A percentile compares a stretch with the other conserved stretches of the same genome.
Evolutionary conservation across 768 basidiomycete genomes (phyloP).

Genomic region (Leccinum incarnatum): DNA sequence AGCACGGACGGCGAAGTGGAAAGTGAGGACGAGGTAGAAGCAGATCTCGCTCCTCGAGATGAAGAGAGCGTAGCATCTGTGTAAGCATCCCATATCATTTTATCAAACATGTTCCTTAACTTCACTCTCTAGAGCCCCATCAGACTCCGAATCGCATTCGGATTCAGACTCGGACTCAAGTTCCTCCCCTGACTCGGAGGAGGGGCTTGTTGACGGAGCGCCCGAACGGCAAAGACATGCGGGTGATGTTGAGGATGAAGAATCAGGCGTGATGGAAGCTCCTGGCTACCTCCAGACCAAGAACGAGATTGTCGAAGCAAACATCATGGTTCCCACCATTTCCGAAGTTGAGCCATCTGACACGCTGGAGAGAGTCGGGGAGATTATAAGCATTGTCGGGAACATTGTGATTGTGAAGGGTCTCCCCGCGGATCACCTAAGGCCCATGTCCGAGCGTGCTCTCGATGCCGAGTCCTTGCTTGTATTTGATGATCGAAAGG

Average conservation of each 20-base stretch:
- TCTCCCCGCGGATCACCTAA: slow-evolving; percentile 39
- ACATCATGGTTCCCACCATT: slow-evolving; percentile 61
- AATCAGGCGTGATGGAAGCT: slow-evolving; percentile 37
- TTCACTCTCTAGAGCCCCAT: slow-evolving; percentile 23
- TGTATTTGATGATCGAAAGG: slow-evolving; percentile 84
- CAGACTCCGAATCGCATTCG: slow-evolving; percentile 40
- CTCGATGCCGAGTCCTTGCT: slow-evolving; percentile 89
- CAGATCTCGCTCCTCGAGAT: slow-evolving; percentile 48
- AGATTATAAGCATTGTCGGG: slow-evolving; percentile 72
- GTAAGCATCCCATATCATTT: slow-evolving; percentile 18
- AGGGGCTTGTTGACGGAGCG: slow-evolving; percentile 6
- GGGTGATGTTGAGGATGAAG: slow-evolving; percentile 51
- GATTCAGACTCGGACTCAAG: slow-evolving; percentile 29
- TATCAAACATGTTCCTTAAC: slow-evolving; percentile 14
- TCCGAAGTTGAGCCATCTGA: slow-evolving; percentile 64
- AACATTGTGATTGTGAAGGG: slow-evolving; percentile 75
- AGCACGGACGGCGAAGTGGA: slow-evolving; percentile 53
- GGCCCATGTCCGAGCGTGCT: slow-evolving; percentile 54
- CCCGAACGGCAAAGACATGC: slow-evolving; percentile 8
- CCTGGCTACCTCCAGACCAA: slow-evolving; percentile 58
- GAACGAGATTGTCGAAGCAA: slow-evolving; percentile 63
- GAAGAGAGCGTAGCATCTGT: slow-evolving; percentile 32
- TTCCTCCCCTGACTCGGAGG: slow-evolving; percentile 23
- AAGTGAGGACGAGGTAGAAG: slow-evolving; percentile 75
- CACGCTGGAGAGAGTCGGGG: slow-evolving; percentile 69